These are phyloP conservation scores for Bifiguratus adelaidae DNA, from an alignment of 192 early-diverging fungal genomes.

Conservation along the genomic window DNA sequence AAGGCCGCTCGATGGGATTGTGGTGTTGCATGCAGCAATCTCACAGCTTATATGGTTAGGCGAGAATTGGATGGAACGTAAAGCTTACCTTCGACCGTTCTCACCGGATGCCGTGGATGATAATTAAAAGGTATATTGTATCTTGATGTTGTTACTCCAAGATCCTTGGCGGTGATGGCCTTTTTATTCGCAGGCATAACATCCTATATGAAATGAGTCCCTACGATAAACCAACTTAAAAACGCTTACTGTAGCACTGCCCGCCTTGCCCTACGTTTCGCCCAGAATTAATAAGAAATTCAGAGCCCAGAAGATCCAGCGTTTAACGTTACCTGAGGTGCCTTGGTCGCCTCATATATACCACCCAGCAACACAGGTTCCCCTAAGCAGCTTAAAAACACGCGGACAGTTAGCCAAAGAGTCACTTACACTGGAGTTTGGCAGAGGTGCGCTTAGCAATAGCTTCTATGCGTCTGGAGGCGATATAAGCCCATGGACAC, in stretches of 20 bases:
- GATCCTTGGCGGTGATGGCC: not conserved
- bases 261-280: slow-evolving; percentile 7
- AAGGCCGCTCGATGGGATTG: slow-evolving; percentile 6
- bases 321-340: too few relatives aligned
- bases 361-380: too few relatives aligned
- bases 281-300: too few relatives aligned
- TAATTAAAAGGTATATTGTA: slow-evolving; percentile 10
- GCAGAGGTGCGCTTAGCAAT: not conserved
- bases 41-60: not conserved
- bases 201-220: slow-evolving; percentile 1
- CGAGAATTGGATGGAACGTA: not conserved
- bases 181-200: slow-evolving; percentile 6
- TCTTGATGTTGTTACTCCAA: slow-evolving; percentile 1
- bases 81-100: slow-evolving; percentile 7
- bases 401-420: too few relatives aligned
- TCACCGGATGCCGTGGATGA: slow-evolving; percentile 10
- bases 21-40: slow-evolving; percentile 6
- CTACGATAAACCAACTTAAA: not conserved
- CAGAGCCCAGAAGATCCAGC: too few relatives aligned
- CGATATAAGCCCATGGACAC: not conserved
- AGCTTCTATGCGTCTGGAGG: not conserved
- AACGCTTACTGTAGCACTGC: slow-evolving; percentile 5
- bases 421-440: not conserved
- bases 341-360: too few relatives aligned
- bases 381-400: too few relatives aligned